A percentile compares a stretch with the other conserved stretches of the same genome.
phyloP scores from a whole-genome alignment of 2,329 filamentous ascomycete species.

The Ilyonectria robusta region DNA sequence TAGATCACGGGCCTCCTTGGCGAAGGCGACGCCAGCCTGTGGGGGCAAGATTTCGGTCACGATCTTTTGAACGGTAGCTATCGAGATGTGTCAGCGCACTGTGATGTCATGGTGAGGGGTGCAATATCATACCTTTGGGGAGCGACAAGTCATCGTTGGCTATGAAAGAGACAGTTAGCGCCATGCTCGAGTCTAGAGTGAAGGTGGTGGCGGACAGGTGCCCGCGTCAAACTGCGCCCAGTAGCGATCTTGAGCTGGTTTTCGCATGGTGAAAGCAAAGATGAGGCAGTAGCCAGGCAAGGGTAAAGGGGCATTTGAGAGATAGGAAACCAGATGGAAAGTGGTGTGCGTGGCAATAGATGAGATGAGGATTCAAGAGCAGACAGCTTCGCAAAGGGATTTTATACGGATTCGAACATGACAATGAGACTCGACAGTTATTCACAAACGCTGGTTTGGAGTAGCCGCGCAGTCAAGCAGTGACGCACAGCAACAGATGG shows the following conservation, averaged over 20 bases:
- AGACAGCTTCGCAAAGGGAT: neutral
- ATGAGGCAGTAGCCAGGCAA: neutral
- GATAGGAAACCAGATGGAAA: slow-evolving; percentile 30
- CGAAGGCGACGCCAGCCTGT: slow-evolving; percentile 83
- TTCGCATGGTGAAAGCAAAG: slow-evolving; percentile 32
- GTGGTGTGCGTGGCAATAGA: slow-evolving; percentile 19
- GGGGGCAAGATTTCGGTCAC: slow-evolving; percentile 92
- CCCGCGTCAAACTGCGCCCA: slow-evolving; percentile 46
- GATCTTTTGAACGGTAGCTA: slow-evolving; percentile 84
- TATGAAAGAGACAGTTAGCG: slow-evolving; percentile 56
- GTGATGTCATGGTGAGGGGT: neutral
- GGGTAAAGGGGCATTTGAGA: neutral
- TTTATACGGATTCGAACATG: slow-evolving; percentile 9
- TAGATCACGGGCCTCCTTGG: slow-evolving; percentile 94
- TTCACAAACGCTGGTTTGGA: slow-evolving; percentile 6
- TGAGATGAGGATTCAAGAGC: slow-evolving; percentile 3
- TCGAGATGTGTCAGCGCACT: slow-evolving; percentile 44
- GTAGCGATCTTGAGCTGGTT: slow-evolving; percentile 46
- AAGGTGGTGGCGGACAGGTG: slow-evolving; percentile 35
- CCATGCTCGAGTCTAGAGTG: neutral
- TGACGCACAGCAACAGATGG: slow-evolving; percentile 32
- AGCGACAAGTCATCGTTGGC: slow-evolving; percentile 75
- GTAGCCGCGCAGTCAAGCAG: slow-evolving; percentile 8
- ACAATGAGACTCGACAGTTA: neutral
- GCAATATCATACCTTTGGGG: slow-evolving; percentile 69